Evolutionary conservation across 2,329 filamentous ascomycete species (phyloP), one percentile per base, ranked within the genome.

Genomic region (Diaporthe longicolla): DNA sequence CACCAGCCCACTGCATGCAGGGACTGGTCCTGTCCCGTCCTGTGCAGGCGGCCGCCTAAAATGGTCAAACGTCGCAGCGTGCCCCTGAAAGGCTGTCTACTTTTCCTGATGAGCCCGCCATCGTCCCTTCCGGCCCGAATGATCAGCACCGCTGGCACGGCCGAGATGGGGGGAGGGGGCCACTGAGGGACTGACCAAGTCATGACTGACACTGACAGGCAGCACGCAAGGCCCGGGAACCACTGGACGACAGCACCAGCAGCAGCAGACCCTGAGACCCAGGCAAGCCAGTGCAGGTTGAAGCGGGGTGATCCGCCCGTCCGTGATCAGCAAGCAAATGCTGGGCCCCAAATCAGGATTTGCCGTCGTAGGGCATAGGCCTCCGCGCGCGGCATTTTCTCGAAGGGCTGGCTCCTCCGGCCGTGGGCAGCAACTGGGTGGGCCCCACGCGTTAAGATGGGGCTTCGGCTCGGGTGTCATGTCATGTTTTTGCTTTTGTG

Each of bases 21-120:
- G 63, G 63, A 66, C 63, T 66, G 58, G 58, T 63, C 58, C 58
- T 29, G 58, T 63, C 58, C 37, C 37, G 37, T 63, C 37, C 15
- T 63, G 24, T 66, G 45, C 63, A 66, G 63, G 63, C 32, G 21
- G 19, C 21, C 63, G 13, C 63, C 63, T 66, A 66, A 66, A 66
- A 66, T 52, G 63, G 63, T 66, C 63, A 66, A 66, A 66, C 63
- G 63, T 66, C 63, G 63, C 63, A 52, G 63, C 32, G 45, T 66
- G 63, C 63, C 63, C 63, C 63, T 66, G 63, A 66, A 29, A 29
- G 58, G 5, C n/a, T 26, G 58, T 24, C 48, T 52, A 10, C 55
- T 37, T n/a, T 52, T 66, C 40, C 15, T 50, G 21, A n/a, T 24
- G 26, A 48, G 35, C 45, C 45, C 45, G 45, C 61, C 61, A 21